Percentiles rank a stretch among this genome's conserved stretches.
These are phyloP conservation scores for Malania oleifera DNA, from an alignment of 164 flowering plant species.

Conservation along the genomic window DNA sequence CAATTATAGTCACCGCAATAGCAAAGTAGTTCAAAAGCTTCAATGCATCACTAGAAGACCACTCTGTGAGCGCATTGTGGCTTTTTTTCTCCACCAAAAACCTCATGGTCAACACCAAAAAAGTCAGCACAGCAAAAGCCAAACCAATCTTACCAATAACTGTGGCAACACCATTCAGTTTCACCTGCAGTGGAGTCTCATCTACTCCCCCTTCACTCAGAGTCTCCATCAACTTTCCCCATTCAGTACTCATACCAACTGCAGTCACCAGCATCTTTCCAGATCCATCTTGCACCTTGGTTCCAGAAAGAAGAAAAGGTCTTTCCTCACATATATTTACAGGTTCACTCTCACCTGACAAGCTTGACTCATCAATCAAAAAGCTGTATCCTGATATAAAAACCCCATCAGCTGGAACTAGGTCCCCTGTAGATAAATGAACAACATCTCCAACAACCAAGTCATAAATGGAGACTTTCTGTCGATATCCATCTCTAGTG, in stretches of 20 bases:
- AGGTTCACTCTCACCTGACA: constrained; percentile 51
- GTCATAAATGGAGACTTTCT: constrained; percentile 41
- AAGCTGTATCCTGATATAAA: constrained; percentile 40
- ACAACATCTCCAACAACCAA: constrained; percentile 53
- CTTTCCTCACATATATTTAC: constrained; percentile 24
- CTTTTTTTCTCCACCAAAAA: constrained; percentile 32
- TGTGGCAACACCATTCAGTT: constrained; percentile 55
- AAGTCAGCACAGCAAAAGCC: constrained; percentile 37
- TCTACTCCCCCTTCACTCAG: constrained; percentile 43
- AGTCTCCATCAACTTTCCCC: constrained; percentile 59
- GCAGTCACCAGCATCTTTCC: constrained; percentile 48
- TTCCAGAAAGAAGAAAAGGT: constrained; percentile 48
- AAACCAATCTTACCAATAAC: constrained; percentile 51
- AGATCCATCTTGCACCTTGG: constrained; percentile 51
- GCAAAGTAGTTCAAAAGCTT: constrained; percentile 43
- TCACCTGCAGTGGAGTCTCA: constrained; percentile 57
- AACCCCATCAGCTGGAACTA: constrained; percentile 52
- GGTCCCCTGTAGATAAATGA: constrained; percentile 45
- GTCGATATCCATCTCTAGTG: constrained; percentile 39
- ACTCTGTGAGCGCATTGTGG: constrained; percentile 23
- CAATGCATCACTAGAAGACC: constrained; percentile 40
- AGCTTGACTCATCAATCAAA: constrained; percentile 47
- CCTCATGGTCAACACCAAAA: constrained; percentile 31
- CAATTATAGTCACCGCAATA: constrained; percentile 48
- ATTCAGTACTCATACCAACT: constrained; percentile 61